Evolutionary conservation across 2,329 filamentous ascomycete genomes (phyloP), one percentile per base, ranked within the genome.

Genomic region (Chaetomiaceae sp.): DNA sequence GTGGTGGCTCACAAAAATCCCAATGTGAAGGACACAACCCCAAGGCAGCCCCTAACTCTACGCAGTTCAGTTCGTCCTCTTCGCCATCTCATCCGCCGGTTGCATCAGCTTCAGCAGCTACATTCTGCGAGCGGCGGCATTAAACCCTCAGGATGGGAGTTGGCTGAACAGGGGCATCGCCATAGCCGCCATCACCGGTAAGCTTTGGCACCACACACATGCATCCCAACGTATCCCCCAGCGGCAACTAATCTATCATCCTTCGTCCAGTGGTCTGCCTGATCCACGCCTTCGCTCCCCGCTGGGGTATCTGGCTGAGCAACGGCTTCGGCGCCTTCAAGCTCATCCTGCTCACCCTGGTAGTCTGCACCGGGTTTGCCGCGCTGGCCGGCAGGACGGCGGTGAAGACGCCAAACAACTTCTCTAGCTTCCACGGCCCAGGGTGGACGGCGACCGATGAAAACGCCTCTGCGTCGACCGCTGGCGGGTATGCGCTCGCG

Each of bases 251-350:
- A 33, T n/a, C 30, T 12, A 5, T 27, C 25, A 5, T 12, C 25
- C 25, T 12, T 13, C 30, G 12, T 8, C 31, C 31, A 49, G 57
- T 60, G 14, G 66, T 69, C 9, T 70, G 68, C 52, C 60, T 69
- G 6, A 62, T 70, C 16, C 68, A 70, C 48, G 60, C 65, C n/a
- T 66, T 68, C 35, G 62, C 63, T 2, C 64, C 62, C 2, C 59
- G 62, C 35, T 57, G 59, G 51, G 68, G 63, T 14, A 63, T 69
- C 41, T 63, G 66, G 55, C 55, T 70, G 25, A 68, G 68, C 58
- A 69, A 69, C 35, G 57, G 56, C 6, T 61, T 70, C 4, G 66
- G 66, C 2, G 58, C 59, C 41, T 69, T 68, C 56, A 70, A 70
- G 54, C 56, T 68, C n/a, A 37, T 63, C 1, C 54, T 69, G 13